These are phyloP conservation scores for Proliferodiscus dingleyae DNA, from an alignment of 2,329 filamentous ascomycete species.

Conservation along the genomic window DNA sequence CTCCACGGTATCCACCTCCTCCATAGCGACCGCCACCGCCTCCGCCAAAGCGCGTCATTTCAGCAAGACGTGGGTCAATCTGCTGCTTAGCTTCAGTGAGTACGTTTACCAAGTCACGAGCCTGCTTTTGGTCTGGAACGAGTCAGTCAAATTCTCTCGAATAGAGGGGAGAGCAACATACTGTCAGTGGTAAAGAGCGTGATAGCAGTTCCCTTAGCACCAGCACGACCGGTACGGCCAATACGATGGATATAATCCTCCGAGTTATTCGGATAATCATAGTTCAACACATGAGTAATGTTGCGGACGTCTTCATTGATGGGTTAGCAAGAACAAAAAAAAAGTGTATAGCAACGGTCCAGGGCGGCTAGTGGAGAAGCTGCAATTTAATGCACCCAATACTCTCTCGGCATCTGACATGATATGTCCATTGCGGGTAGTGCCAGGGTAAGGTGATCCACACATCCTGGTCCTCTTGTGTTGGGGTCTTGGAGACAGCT, in stretches of 20 bases:
- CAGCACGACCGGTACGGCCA: constrained; percentile 92
- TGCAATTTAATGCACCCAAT: constrained; percentile 34
- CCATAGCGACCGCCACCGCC: constrained; percentile 33
- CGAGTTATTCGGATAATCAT: constrained; percentile 99
- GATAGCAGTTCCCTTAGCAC: constrained; percentile 91
- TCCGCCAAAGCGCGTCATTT: constrained; percentile 88
- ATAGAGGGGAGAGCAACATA: constrained; percentile 49
- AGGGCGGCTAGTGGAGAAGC: constrained; percentile 40
- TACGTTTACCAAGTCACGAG: constrained; percentile 90
- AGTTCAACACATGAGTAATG: constrained; percentile 99
- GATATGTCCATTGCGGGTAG: constrained; percentile 37
- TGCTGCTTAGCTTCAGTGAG: constrained; percentile 96
- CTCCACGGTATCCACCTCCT: constrained; percentile 43
- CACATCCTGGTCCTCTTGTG: constrained; percentile 54
- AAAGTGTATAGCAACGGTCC: constrained; percentile 57
- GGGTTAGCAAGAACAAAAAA: constrained; percentile 77
- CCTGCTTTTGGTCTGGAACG: constrained; percentile 75
- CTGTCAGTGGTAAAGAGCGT: constrained; percentile 99
- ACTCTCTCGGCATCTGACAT: constrained; percentile 36
- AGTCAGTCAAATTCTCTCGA: constrained; percentile 21
- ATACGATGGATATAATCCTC: constrained; percentile 98
- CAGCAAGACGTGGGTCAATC: constrained; percentile 89
- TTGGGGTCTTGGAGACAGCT: constrained; percentile 68
- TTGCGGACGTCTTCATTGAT: constrained; percentile 94
- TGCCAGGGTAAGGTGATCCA: constrained; percentile 48